These are phyloP conservation scores for Exophiala sp. DNA, from an alignment of 2,329 filamentous ascomycete genomes.

Conservation along the genomic window DNA sequence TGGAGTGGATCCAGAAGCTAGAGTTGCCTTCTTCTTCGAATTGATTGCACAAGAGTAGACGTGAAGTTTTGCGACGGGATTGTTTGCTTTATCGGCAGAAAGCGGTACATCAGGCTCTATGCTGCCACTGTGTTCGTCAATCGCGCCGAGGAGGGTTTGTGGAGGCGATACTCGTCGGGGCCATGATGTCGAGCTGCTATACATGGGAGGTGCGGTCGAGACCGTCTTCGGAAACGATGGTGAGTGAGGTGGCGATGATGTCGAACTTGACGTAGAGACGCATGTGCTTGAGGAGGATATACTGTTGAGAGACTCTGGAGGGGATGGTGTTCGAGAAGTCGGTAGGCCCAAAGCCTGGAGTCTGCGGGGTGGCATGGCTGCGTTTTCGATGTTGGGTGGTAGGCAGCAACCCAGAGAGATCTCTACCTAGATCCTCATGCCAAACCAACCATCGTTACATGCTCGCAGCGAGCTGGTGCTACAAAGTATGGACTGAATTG, in stretches of 20 bases:
- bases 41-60: constrained; percentile 15
- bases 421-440: no score
- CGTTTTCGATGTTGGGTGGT: no score
- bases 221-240: neutral
- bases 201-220: constrained; percentile 5
- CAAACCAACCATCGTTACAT: neutral
- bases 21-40: constrained; percentile 12
- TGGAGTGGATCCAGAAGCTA: constrained; percentile 3
- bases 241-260: constrained; percentile 7
- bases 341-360: constrained; percentile 6
- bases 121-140: constrained; percentile 19
- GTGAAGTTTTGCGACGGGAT: constrained; percentile 18
- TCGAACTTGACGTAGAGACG: constrained; percentile 6
- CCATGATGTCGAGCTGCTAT: constrained; percentile 9
- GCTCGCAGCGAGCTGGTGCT: neutral
- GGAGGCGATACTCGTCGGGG: constrained; percentile 13
- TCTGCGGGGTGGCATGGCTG: constrained; percentile 5
- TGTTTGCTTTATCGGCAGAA: constrained; percentile 9
- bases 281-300: constrained; percentile 18
- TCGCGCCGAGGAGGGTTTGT: constrained; percentile 18
- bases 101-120: constrained; percentile 17
- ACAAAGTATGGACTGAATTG: neutral
- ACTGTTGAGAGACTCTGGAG: constrained; percentile 13
- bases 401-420: no score
- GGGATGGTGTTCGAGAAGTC: constrained; percentile 13